phyloP scores from a whole-genome alignment of 495 filamentous ascomycete species.

The Hyaloscypha hepaticicola region DNA sequence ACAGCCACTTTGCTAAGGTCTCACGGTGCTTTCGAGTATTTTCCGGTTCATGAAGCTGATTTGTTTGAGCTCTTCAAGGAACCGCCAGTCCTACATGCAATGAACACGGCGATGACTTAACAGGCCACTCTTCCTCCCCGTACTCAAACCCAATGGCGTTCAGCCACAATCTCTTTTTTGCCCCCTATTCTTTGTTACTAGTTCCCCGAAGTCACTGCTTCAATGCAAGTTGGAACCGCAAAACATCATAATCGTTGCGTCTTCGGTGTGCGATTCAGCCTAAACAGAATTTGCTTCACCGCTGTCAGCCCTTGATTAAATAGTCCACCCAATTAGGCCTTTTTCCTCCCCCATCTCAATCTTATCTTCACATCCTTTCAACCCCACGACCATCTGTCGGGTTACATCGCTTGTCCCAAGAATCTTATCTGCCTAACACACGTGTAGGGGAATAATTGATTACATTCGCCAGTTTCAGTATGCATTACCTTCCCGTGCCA shows the following conservation, averaged over 20 bases:
- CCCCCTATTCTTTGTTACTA: neutral
- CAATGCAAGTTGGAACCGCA: neutral
- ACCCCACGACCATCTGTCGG: neutral
- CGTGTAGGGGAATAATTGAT: neutral
- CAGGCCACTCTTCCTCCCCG: neutral
- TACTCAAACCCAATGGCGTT: neutral
- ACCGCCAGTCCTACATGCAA: neutral
- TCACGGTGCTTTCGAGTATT: neutral
- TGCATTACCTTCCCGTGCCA: neutral
- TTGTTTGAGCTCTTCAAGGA: neutral
- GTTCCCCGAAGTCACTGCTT: neutral
- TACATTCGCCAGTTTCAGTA: neutral
- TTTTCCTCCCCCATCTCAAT: neutral
- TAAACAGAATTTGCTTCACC: neutral
- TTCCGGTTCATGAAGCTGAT: neutral
- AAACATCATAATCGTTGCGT: neutral
- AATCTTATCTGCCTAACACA: neutral
- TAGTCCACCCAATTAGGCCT: neutral
- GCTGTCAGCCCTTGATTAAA: neutral
- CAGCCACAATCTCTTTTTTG: neutral
- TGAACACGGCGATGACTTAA: neutral
- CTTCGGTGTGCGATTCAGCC: neutral
- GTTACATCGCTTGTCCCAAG: constrained; percentile 1
- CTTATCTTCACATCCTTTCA: constrained; percentile 5
- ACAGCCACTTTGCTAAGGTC: neutral